phyloP scores from a whole-genome alignment of 768 basidiomycete species.

The Naganishia friedmannii region DNA sequence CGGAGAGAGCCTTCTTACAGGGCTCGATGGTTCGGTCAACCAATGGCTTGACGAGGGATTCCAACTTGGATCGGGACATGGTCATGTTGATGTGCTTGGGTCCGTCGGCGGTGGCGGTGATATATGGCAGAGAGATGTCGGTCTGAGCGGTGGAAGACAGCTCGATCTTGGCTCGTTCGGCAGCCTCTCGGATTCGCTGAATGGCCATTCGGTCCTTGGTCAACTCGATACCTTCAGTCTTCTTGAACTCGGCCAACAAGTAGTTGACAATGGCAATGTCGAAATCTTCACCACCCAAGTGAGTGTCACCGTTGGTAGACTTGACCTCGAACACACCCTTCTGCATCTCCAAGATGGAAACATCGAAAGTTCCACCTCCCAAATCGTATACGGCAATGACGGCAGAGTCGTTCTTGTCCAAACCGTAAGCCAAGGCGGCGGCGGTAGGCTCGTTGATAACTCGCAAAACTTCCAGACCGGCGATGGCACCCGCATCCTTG shows the following conservation, averaged over 20 bases:
- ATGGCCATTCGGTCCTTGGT: slow-evolving; percentile 88
- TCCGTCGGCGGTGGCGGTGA: slow-evolving; percentile 89
- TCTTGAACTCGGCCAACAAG: slow-evolving; percentile 89
- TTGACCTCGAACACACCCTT: slow-evolving; percentile 99
- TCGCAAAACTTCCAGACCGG: slow-evolving; percentile 93
- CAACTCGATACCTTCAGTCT: slow-evolving; percentile 78
- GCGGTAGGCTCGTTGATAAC: slow-evolving; percentile 99
- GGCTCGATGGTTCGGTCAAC: slow-evolving; percentile 89
- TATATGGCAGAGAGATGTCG: slow-evolving; percentile 96
- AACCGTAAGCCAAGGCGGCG: slow-evolving; percentile 95
- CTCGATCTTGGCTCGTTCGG: slow-evolving; percentile 99
- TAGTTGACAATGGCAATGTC: slow-evolving; percentile 83
- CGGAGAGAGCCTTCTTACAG: slow-evolving; percentile 92
- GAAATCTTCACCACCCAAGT: slow-evolving; percentile 96
- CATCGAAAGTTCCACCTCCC: slow-evolving; percentile 98
- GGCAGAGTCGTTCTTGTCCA: slow-evolving; percentile 77
- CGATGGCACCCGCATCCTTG: slow-evolving; percentile 95
- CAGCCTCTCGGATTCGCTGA: slow-evolving; percentile 97
- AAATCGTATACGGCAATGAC: slow-evolving; percentile 98
- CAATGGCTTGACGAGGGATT: slow-evolving; percentile 74
- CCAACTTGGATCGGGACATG: slow-evolving; percentile 83
- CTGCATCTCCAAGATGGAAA: slow-evolving; percentile 98
- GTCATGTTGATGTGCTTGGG: slow-evolving; percentile 96
- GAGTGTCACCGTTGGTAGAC: slow-evolving; percentile 98
- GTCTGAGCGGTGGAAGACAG: slow-evolving; percentile 91